Base-by-base conservation (phyloP, 306 rosid species). In the Cercis canadensis region DNA sequence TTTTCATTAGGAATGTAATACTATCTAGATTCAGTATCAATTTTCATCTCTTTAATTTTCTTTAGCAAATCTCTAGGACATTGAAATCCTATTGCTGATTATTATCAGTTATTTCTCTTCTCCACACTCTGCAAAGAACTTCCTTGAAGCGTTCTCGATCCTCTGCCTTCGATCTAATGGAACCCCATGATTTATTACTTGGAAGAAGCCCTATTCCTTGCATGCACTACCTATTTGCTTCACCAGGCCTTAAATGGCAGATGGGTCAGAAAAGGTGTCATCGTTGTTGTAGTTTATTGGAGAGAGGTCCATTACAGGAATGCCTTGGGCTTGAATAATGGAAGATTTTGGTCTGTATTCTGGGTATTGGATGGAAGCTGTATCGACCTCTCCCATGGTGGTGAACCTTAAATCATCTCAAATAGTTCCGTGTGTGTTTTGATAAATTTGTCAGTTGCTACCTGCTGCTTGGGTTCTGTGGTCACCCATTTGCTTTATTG, bases 271-370 rank as follows among this genome's bases (percentile, higher is more conserved):
- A 69, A 54, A 1, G 21, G 18, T 47, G 55, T 41, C 19, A 18
- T 47, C 19, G 7, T 47, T 12, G 4, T 65, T 17, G 12, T 43
- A 11, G 37, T 13, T 21, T 18, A 78, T 39, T 16, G 76, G 76
- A 2, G 96, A 84, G 66, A 92, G 90, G 60, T 88, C 87, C 1
- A 91, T 82, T 34, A 80, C 36, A 8, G 92, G 97, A 50, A 89
- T 73, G 15, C 80, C 88, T 4, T 80, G 69, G 12, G 31, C 63
- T 53, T 71, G 15, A 7, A 40, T 36, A 37, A 24, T 3, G 24
- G 86, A 19, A 46, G 61, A 84, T 8, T 73, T 81, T 0, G 97
- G 92, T 40, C 88, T 62, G 60, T 84, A 88, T 3, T 86, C 74
- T 4, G 64, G 49, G 34, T 82, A 76, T 79, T 83, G 95, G 54